Conservation (phyloP, 441 rosid species). For the Jatropha podagrica region DNA sequence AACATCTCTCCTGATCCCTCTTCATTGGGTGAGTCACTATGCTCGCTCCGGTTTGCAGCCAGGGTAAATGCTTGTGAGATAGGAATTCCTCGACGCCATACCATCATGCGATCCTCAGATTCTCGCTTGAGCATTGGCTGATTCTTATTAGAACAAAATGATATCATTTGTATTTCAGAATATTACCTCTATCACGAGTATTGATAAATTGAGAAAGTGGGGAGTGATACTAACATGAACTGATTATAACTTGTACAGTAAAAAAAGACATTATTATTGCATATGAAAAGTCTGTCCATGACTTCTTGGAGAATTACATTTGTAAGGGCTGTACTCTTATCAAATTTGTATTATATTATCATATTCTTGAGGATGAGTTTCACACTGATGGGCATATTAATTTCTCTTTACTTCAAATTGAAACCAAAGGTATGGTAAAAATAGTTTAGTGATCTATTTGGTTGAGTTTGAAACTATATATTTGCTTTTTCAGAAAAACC, state of each 20-base stretch:
- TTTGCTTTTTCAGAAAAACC: too few species aligned
- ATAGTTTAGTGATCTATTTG: too few species aligned
- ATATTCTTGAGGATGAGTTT: slow-evolving; percentile 18
- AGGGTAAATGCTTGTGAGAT: slow-evolving; percentile 98
- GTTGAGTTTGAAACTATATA: too few species aligned
- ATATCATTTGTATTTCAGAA: slow-evolving; percentile 9
- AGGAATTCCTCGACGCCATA: slow-evolving; percentile 84
- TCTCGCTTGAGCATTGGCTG: slow-evolving; percentile 70
- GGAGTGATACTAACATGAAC: slow-evolving; percentile 45
- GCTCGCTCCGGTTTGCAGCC: slow-evolving; percentile 97
- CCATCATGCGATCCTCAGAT: slow-evolving; percentile 50
- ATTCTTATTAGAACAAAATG: slow-evolving; percentile 1
- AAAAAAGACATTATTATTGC: slow-evolving; percentile 17
- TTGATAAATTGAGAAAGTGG: slow-evolving; percentile 25
- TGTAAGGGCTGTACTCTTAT: background rate
- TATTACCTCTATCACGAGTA: slow-evolving; percentile 29
- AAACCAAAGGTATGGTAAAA: too few species aligned
- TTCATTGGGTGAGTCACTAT: slow-evolving; percentile 83
- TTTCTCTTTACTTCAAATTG: too few species aligned
- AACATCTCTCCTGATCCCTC: slow-evolving; percentile 84
- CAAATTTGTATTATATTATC: slow-evolving; percentile 22
- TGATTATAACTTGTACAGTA: slow-evolving; percentile 48
- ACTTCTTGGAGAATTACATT: slow-evolving; percentile 2
- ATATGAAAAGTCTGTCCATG: slow-evolving; percentile 7
- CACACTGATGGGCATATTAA: background rate